phyloP scores from a whole-genome alignment of 225 moss, liverwort and hornwort genomes.

The Bryoerythrophyllum caledonicum region DNA sequence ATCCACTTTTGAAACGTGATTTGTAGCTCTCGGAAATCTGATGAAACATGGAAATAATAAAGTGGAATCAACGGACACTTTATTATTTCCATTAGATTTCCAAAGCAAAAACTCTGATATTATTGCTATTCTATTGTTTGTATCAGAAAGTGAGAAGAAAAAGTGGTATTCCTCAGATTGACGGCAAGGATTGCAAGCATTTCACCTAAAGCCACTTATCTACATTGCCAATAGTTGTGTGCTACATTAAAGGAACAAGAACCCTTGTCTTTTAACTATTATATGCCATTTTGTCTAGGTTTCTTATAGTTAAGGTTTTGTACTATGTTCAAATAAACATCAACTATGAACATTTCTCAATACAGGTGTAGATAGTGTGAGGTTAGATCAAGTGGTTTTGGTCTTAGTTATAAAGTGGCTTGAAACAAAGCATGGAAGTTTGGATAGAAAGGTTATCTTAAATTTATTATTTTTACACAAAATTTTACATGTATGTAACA shows the following conservation, averaged over 20 bases:
- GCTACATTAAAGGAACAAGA: background rate
- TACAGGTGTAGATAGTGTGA: background rate
- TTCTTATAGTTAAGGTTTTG: background rate
- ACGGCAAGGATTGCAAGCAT: background rate
- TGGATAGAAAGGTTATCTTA: too few relatives aligned
- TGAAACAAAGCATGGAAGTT: too few relatives aligned
- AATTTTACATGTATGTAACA: too few relatives aligned
- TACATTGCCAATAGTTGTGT: background rate
- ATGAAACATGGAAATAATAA: too few relatives aligned
- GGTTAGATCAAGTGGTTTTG: background rate
- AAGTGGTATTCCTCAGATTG: slow-evolving; percentile 26
- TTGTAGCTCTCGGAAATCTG: background rate
- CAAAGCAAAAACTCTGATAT: background rate
- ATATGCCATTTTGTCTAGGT: background rate
- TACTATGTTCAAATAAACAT: background rate
- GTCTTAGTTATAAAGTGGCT: too few relatives aligned
- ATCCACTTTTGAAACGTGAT: background rate
- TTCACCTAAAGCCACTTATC: background rate
- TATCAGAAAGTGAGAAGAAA: slow-evolving; percentile 22
- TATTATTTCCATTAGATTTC: too few relatives aligned
- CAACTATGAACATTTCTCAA: background rate
- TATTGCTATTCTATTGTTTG: background rate
- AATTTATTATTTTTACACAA: too few relatives aligned
- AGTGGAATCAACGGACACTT: too few relatives aligned
- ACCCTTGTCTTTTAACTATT: too few relatives aligned